phyloP scores from a whole-genome alignment of 1,284 basidiomycete species.

The Leccinum angustisporum region DNA sequence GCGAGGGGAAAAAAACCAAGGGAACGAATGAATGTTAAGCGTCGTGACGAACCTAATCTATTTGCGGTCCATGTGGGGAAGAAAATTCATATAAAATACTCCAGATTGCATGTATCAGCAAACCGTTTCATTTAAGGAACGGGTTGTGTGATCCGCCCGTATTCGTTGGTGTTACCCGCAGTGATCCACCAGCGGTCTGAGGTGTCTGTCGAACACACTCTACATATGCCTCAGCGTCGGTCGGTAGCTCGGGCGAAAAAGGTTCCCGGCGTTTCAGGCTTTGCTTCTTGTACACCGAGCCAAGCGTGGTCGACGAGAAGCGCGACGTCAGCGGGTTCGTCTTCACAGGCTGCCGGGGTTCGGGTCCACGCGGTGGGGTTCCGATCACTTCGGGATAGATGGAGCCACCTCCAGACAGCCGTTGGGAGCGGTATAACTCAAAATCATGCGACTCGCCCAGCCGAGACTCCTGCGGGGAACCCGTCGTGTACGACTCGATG shows the following conservation, averaged over 20 bases:
- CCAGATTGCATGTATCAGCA: constrained; percentile 5
- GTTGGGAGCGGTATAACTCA: constrained; percentile 36
- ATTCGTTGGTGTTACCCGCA: constrained; percentile 35
- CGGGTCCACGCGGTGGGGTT: constrained; percentile 52
- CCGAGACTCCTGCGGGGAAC: constrained; percentile 33
- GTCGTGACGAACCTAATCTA: constrained; percentile 17
- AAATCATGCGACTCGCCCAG: constrained; percentile 27
- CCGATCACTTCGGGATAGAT: constrained; percentile 71
- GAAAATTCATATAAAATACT: constrained; percentile 11
- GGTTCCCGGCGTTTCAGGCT: constrained; percentile 29
- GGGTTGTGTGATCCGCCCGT: constrained; percentile 51
- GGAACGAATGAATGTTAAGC: not conserved
- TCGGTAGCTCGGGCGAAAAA: constrained; percentile 34
- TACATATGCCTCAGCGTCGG: constrained; percentile 63
- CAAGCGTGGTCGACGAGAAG: constrained; percentile 46
- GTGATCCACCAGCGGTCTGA: constrained; percentile 17
- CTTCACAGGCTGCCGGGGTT: constrained; percentile 67
- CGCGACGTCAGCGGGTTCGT: constrained; percentile 44
- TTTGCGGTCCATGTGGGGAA: constrained; percentile 25
- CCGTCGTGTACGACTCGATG: constrained; percentile 47
- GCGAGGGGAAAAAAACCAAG: constrained; percentile 13
- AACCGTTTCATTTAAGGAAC: constrained; percentile 41
- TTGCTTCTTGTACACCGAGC: constrained; percentile 28
- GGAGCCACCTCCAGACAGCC: constrained; percentile 48
- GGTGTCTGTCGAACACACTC: constrained; percentile 41